These are phyloP conservation scores for Podaxis sp. DNA, from an alignment of 768 basidiomycete species.

Conservation along the genomic window DNA sequence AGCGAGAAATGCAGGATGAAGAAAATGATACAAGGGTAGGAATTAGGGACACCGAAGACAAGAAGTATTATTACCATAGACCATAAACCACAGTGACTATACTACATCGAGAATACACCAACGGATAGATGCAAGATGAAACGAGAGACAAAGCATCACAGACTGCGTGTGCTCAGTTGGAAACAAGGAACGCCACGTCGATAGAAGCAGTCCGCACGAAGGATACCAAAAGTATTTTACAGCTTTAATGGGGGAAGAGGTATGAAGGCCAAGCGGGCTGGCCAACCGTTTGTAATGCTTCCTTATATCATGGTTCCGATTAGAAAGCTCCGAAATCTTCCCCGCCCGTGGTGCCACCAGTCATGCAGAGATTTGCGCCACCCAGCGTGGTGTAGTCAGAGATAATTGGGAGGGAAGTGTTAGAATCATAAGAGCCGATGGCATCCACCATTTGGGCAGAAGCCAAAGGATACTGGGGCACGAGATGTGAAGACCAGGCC, in stretches of 20 bases:
- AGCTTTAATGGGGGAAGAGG: not conserved
- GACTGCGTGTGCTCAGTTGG: not conserved
- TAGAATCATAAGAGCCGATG: not conserved
- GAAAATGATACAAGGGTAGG: not conserved
- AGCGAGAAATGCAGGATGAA: not conserved
- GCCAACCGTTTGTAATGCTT: not conserved
- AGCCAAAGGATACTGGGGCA: not conserved
- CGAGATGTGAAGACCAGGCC: not conserved
- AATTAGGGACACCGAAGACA: not conserved
- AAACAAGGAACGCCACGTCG: no score
- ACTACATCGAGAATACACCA: not conserved
- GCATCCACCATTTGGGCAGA: no score
- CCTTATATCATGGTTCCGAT: not conserved
- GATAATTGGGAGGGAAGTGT: not conserved
- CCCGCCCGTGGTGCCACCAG: not conserved
- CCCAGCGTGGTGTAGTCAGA: not conserved
- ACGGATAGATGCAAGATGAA: not conserved
- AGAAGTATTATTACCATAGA: not conserved
- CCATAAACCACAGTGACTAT: not conserved
- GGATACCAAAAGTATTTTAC: not conserved
- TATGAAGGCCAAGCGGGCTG: not conserved
- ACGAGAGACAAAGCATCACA: not conserved
- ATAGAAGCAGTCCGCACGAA: not conserved
- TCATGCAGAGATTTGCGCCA: not conserved
- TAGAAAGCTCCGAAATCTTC: not conserved